A percentile compares a stretch with the other conserved stretches of the same genome.
phyloP scores from a whole-genome alignment of 1,284 basidiomycete genomes.

The Leccinum colubrinum region DNA sequence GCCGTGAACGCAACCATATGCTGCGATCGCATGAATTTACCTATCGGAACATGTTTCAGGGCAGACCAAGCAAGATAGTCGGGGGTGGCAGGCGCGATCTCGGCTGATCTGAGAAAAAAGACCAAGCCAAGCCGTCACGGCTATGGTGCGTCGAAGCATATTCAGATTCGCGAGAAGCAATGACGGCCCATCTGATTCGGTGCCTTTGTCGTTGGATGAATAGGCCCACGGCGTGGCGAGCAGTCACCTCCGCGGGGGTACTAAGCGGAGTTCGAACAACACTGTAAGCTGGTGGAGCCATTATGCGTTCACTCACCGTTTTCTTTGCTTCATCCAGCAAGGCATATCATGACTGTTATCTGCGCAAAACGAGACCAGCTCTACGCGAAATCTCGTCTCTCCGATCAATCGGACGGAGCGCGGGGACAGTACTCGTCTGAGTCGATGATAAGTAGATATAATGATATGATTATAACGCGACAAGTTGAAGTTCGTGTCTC shows the following conservation, averaged over 20 bases:
- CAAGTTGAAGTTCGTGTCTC: neutral
- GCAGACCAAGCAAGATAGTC: neutral
- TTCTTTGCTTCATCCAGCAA: neutral
- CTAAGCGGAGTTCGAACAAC: neutral
- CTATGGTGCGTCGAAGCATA: neutral
- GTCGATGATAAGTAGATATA: neutral
- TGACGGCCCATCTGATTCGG: neutral
- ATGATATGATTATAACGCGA: neutral
- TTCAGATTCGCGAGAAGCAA: neutral
- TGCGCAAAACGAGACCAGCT: neutral
- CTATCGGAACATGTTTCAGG: slow-evolving; percentile 10
- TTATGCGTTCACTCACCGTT: too few relatives aligned
- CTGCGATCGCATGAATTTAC: slow-evolving; percentile 20
- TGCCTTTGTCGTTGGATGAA: neutral
- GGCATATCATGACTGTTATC: neutral
- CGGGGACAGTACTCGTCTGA: neutral
- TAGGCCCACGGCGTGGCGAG: neutral
- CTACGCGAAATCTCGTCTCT: neutral
- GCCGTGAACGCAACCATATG: neutral
- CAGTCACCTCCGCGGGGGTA: neutral
- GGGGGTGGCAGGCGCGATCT: slow-evolving; percentile 2
- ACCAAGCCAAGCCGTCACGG: slow-evolving; percentile 3
- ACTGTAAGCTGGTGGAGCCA: neutral
- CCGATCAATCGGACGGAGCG: neutral
- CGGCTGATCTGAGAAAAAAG: slow-evolving; percentile 1